A percentile compares a stretch with the other conserved stretches of the same genome.
Conservation (phyloP, 495 filamentous ascomycete species). For the Trichoderma parareesei region DNA sequence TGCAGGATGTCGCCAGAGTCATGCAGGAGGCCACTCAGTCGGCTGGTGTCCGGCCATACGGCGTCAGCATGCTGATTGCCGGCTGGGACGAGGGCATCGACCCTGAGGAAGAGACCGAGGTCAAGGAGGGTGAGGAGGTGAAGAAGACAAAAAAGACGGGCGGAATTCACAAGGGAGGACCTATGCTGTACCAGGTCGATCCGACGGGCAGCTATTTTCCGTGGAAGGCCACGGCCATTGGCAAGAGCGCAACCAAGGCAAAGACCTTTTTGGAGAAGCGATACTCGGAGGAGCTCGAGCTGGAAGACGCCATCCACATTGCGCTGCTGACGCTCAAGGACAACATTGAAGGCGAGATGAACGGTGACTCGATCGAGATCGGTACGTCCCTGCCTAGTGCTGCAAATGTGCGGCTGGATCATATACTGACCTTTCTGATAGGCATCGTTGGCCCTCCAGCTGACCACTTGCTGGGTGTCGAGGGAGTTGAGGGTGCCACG, state of each 20-base stretch:
- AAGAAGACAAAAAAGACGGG: conserved; percentile 78
- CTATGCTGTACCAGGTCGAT: conserved; percentile 97
- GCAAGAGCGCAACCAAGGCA: conserved; percentile 94
- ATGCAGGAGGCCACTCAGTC: conserved; percentile 99
- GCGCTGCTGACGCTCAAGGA: conserved; percentile 96
- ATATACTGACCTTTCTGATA: conserved; percentile 21
- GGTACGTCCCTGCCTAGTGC: conserved; percentile 44
- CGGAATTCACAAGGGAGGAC: conserved; percentile 89
- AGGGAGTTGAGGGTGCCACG: conserved; percentile 81
- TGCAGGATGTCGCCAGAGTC: conserved; percentile 94
- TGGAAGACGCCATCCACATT: conserved; percentile 98
- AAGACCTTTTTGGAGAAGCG: conserved; percentile 99
- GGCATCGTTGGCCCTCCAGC: conserved; percentile 94
- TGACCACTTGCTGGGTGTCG: conserved; percentile 81
- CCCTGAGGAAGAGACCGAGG: conserved; percentile 52
- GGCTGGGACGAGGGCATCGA: conserved; percentile 97
- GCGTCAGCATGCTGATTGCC: conserved; percentile 88
- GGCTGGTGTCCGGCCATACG: conserved; percentile 96
- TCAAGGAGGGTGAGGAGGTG: conserved; percentile 54
- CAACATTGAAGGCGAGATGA: conserved; percentile 99
- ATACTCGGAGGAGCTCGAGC: conserved; percentile 92
- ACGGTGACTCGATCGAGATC: conserved; percentile 97
- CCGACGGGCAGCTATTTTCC: conserved; percentile 95
- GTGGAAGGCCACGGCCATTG: conserved; percentile 98
- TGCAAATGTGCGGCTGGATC: too few relatives aligned